Base-by-base conservation (phyloP, 2,329 filamentous ascomycete genomes). In the Fusarium annulatum region DNA sequence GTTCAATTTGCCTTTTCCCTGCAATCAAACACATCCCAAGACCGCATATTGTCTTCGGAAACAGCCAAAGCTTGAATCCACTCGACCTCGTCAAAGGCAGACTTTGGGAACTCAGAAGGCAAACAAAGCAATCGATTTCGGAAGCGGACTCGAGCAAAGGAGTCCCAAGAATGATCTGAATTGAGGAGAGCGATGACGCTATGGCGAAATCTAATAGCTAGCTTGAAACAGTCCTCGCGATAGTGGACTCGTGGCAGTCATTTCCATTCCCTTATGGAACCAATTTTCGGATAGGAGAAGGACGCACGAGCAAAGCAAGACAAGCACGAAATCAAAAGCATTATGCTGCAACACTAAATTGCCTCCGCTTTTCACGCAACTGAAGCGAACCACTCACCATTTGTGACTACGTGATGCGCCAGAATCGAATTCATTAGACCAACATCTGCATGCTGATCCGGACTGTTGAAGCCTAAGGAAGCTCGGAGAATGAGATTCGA, bases 181-280 rank as follows among this genome's bases (percentile, higher is more conserved):
- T 78, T 78, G 77, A 78, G 58, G 75, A 79, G 78, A 80, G 79
- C 79, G 77, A 79, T 77, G 76, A 80, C 74, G 79, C 79, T 79
- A 80, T 79, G 76, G 79, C 78, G 79, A 80, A 80, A 79, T 80
- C 78, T 79, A 80, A 80, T 79, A 80, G 78, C 79, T 79, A 79
- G 79, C 79, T 80, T 79, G 79, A 78, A 79, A 80, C 73, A 79
- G 78, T 79, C 78, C 67, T 79, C 75, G 66, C 75, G 70, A 76
- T 78, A 78, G 77, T 78, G 77, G 76, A 76, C 72, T 78, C 72
- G 74, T 77, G 64, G 72, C 67, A 67, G 66, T 62, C 72, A 58
- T 71, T 70, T 65, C 69, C 73, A 61, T 65, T 76, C 72, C 73
- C 61, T 74, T 74, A 75, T 66, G 74, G 73, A 77, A 70, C 72